These are phyloP conservation scores for Globisporangium takayamanum DNA, from an alignment of 352 stramenopile genomes.

Conservation along the genomic window DNA sequence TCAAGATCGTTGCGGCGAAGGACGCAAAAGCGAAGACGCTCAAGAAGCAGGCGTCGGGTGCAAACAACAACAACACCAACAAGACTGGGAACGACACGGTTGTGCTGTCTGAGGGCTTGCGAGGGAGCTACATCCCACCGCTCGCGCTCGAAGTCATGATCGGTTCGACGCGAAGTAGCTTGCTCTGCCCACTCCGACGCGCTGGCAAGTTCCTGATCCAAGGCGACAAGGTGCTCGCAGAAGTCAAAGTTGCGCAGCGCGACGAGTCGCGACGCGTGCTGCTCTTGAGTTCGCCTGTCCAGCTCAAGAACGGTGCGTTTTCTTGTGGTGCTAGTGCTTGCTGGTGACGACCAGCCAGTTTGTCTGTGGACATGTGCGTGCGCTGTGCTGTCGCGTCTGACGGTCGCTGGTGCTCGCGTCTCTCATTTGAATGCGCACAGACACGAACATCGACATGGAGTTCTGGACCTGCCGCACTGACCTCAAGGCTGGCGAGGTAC, in stretches of 20 bases:
- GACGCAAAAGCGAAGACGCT: constrained; percentile 26
- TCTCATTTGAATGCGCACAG: constrained; percentile 17
- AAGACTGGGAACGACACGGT: constrained; percentile 42
- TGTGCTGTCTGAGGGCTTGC: constrained; percentile 69
- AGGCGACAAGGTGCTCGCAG: constrained; percentile 74
- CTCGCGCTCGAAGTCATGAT: constrained; percentile 83
- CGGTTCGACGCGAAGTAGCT: constrained; percentile 51
- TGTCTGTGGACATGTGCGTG: neutral
- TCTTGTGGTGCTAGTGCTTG: neutral
- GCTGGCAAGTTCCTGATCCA: constrained; percentile 87
- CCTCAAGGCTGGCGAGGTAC: constrained; percentile 41
- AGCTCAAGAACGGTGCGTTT: constrained; percentile 82
- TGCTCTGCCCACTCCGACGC: constrained; percentile 77
- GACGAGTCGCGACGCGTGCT: constrained; percentile 82
- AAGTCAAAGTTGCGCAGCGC: constrained; percentile 85
- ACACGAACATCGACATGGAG: constrained; percentile 77
- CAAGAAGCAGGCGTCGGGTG: constrained; percentile 14
- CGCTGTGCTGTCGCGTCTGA: neutral
- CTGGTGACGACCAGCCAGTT: neutral
- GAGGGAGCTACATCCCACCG: constrained; percentile 77
- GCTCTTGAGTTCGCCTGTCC: constrained; percentile 79
- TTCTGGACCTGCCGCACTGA: constrained; percentile 65
- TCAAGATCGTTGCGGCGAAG: constrained; percentile 69
- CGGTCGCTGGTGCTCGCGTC: neutral
- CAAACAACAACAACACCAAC: neutral